Evolutionary conservation across 140 eudicot species (phyloP).

Genomic region (Flaveria floridana): DNA sequence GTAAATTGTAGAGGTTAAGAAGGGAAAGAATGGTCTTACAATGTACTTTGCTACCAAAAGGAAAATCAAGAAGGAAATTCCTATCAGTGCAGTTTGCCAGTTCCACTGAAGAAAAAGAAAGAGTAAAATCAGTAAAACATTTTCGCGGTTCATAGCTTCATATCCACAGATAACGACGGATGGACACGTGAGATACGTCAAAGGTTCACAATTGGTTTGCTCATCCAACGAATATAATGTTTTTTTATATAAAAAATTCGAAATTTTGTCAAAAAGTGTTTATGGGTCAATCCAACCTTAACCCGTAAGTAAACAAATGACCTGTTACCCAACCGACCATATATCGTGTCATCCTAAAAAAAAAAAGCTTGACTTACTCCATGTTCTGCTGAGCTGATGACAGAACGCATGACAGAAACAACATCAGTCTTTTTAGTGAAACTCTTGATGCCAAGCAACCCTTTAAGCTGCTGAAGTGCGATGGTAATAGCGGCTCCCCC

Average conservation of each 20-base stretch:
- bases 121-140: background rate
- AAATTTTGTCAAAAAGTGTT: background rate
- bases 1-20: slow-evolving; percentile 13
- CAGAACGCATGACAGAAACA: slow-evolving; percentile 71
- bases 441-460: slow-evolving; percentile 58
- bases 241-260: background rate
- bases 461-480: slow-evolving; percentile 74
- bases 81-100: slow-evolving; percentile 70
- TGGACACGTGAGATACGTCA: no score
- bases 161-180: no score
- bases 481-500: slow-evolving; percentile 83
- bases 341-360: background rate
- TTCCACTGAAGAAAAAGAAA: slow-evolving; percentile 53
- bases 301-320: background rate
- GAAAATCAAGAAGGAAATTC: slow-evolving; percentile 63
- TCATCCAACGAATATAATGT: background rate
- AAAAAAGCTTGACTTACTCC: slow-evolving; percentile 45
- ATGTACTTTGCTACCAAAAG: slow-evolving; percentile 61
- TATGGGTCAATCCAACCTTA: background rate
- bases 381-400: slow-evolving; percentile 41
- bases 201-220: no score
- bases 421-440: slow-evolving; percentile 73
- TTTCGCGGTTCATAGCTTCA: no score
- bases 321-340: background rate
- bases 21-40: slow-evolving; percentile 41